Percentiles rank a stretch among this genome's conserved stretches.
Evolutionary conservation across 2,329 filamentous ascomycete genomes (phyloP).

Genomic region (Fusarium sp.): DNA sequence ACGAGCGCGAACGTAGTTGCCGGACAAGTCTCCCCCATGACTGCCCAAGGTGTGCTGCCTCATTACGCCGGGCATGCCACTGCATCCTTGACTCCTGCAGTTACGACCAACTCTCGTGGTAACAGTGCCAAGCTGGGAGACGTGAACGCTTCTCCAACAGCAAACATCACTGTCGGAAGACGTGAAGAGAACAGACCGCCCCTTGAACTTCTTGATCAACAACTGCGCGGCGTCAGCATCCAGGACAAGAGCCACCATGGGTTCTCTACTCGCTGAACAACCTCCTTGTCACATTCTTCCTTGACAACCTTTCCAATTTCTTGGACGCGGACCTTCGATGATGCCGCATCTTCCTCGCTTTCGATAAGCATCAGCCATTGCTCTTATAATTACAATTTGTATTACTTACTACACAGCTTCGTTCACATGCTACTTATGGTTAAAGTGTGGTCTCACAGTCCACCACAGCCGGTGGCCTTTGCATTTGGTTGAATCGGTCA

Average conservation of each 20-base stretch:
- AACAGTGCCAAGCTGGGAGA: conserved; percentile 42
- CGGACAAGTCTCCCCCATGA: conserved; percentile 61
- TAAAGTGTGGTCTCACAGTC: conserved; percentile 3
- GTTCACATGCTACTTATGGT: conserved; percentile 16
- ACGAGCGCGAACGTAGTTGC: conserved; percentile 57
- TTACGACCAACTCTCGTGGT: conserved; percentile 47
- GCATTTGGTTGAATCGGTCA: conserved; percentile 1
- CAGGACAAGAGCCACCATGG: conserved; percentile 25
- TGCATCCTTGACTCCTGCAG: conserved; percentile 58
- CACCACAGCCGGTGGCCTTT: conserved; percentile 1
- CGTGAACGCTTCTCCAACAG: conserved; percentile 28
- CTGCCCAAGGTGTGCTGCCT: conserved; percentile 63
- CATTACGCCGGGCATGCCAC: conserved; percentile 63
- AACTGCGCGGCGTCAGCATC: conserved; percentile 22
- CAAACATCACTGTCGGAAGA: conserved; percentile 45
- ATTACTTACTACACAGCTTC: conserved; percentile 33
- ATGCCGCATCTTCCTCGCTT: conserved; percentile 13
- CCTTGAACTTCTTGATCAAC: conserved; percentile 25
- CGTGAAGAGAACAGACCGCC: conserved; percentile 58
- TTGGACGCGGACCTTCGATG: not conserved
- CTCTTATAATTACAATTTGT: conserved; percentile 47
- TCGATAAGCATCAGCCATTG: conserved; percentile 45
- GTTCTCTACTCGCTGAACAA: conserved; percentile 29
- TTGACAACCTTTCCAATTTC: conserved; percentile 11
- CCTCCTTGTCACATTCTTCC: conserved; percentile 9